Conservation (phyloP, 2,329 filamentous ascomycete species). For the Colletotrichum incanum region DNA sequence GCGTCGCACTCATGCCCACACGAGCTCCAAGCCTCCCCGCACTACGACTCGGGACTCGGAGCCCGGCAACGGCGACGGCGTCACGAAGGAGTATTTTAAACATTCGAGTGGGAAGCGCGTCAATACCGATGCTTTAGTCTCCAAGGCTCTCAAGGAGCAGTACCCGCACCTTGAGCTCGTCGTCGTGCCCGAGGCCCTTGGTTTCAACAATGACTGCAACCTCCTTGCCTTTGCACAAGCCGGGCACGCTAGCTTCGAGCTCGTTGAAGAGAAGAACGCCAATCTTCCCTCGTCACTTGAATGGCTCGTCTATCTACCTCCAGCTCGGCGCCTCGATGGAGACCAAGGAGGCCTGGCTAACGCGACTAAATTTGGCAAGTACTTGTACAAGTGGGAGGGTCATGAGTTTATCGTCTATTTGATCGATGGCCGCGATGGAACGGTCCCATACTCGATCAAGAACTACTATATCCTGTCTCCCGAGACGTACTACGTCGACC, state of each 20-base stretch:
- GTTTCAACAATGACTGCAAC: conserved; percentile 48
- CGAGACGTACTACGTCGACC: conserved; percentile 57
- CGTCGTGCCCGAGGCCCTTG: conserved; percentile 50
- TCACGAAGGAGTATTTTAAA: conserved; percentile 54
- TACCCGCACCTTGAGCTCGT: conserved; percentile 62
- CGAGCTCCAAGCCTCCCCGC: background rate
- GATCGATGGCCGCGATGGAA: conserved; percentile 59
- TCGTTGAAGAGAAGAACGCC: conserved; percentile 47
- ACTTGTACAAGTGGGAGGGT: conserved; percentile 59
- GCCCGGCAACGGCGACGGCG: conserved; percentile 31
- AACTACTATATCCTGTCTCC: conserved; percentile 59
- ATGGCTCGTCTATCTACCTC: conserved; percentile 59
- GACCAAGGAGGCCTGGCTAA: conserved; percentile 53
- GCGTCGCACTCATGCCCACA: background rate
- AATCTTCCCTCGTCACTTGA: conserved; percentile 55
- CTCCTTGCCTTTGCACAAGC: conserved; percentile 60
- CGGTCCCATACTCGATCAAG: conserved; percentile 49
- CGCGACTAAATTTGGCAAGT: conserved; percentile 57
- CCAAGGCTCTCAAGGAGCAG: conserved; percentile 56
- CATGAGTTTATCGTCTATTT: conserved; percentile 62
- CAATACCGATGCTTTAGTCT: conserved; percentile 61
- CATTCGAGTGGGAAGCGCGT: conserved; percentile 59
- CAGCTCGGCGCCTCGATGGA: conserved; percentile 58
- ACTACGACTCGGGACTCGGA: background rate
- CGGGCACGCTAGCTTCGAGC: conserved; percentile 55